Conservation (phyloP, 768 basidiomycete species). For the Stropharia rugosoannulata region DNA sequence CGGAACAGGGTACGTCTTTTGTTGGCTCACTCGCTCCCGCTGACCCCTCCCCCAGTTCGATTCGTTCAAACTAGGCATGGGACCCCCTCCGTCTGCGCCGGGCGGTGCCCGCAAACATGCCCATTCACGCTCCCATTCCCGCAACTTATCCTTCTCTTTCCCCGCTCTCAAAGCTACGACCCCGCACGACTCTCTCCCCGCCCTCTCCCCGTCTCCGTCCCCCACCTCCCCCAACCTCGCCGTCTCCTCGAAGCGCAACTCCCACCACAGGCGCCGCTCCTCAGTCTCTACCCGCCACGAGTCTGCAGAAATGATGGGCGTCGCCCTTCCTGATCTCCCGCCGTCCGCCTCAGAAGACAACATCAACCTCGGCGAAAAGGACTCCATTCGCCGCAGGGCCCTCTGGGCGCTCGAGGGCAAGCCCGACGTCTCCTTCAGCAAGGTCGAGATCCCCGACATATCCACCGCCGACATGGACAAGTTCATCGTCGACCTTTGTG, state of each 20-base stretch:
- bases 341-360: slow-evolving; percentile 62
- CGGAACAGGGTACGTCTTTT: slow-evolving; percentile 37
- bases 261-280: slow-evolving; percentile 83
- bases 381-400: slow-evolving; percentile 79
- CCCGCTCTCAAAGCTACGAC: slow-evolving; percentile 35
- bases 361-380: slow-evolving; percentile 67
- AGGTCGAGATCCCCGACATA: slow-evolving; percentile 84
- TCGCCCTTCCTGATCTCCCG: slow-evolving; percentile 67
- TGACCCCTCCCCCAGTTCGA: slow-evolving; percentile 52
- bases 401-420: slow-evolving; percentile 89
- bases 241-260: slow-evolving; percentile 59
- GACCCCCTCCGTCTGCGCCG: slow-evolving; percentile 35
- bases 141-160: slow-evolving; percentile 55
- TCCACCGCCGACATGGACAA: slow-evolving; percentile 56
- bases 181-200: slow-evolving; percentile 27
- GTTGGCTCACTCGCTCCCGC: neutral
- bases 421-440: slow-evolving; percentile 64
- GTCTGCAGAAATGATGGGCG: slow-evolving; percentile 90
- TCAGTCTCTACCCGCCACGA: slow-evolving; percentile 89
- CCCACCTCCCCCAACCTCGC: slow-evolving; percentile 16
- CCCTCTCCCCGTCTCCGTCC: slow-evolving; percentile 8
- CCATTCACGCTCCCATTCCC: slow-evolving; percentile 72
- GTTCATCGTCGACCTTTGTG: slow-evolving; percentile 65
- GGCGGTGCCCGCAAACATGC: slow-evolving; percentile 38
- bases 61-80: slow-evolving; percentile 67